Conservation (phyloP, 306 rosid genomes). For the Corylus heterophylla region DNA sequence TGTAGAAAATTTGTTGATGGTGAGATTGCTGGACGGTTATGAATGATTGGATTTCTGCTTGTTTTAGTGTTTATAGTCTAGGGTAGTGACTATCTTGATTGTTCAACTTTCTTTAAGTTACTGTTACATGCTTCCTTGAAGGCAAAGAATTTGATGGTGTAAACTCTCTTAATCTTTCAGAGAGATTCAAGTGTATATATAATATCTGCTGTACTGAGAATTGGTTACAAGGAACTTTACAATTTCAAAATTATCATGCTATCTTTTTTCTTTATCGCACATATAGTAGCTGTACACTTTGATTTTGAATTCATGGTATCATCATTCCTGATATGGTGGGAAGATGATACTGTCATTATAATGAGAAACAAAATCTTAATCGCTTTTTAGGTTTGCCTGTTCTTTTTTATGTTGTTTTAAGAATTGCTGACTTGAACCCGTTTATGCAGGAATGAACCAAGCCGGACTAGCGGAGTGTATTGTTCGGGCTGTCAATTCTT, state of each 20-base stretch:
- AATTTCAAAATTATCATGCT: too few relatives aligned
- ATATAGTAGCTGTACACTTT: too few relatives aligned
- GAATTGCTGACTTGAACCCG: constrained; percentile 21
- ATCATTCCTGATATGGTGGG: too few relatives aligned
- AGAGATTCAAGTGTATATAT: too few relatives aligned
- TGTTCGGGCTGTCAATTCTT: constrained; percentile 78
- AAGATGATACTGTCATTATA: too few relatives aligned
- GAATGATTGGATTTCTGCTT: constrained; percentile 7
- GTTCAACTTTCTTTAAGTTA: background rate
- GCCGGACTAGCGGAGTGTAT: constrained; percentile 95
- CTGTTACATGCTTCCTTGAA: background rate
- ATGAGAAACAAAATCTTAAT: constrained; percentile 2
- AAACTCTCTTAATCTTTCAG: too few relatives aligned
- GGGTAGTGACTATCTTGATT: background rate
- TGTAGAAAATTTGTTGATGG: background rate
- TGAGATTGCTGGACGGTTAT: constrained; percentile 14
- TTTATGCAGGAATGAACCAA: constrained; percentile 84
- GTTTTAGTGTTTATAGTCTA: background rate
- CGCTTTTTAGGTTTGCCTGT: constrained; percentile 15
- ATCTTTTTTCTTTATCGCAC: too few relatives aligned
- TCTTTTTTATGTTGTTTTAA: constrained; percentile 4
- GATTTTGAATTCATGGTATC: too few relatives aligned
- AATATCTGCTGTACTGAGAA: too few relatives aligned
- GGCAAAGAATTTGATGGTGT: background rate
- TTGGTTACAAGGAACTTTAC: too few relatives aligned